These are phyloP conservation scores for Brasilioporus rufonigricans DNA, from an alignment of 768 basidiomycete genomes.

Conservation along the genomic window DNA sequence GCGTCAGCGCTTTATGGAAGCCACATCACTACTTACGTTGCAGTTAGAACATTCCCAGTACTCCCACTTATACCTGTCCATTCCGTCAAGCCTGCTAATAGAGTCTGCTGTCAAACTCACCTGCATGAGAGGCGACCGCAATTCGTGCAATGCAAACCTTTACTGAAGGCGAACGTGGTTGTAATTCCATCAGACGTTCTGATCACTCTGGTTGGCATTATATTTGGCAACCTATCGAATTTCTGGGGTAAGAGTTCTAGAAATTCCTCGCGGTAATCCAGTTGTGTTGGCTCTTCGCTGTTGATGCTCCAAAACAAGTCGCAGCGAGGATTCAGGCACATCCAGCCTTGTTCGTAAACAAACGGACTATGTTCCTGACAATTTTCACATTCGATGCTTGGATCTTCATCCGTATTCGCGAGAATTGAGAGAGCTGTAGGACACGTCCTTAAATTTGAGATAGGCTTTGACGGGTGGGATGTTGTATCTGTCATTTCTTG, in stretches of 20 bases:
- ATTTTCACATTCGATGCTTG: constrained; percentile 33
- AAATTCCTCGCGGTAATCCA: constrained; percentile 51
- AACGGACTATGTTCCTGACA: constrained; percentile 48
- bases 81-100: background rate
- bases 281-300: constrained; percentile 30
- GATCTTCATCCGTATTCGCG: background rate
- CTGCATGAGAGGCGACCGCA: constrained; percentile 78
- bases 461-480: background rate
- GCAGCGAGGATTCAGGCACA: constrained; percentile 63
- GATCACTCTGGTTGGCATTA: constrained; percentile 38
- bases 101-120: constrained; percentile 36
- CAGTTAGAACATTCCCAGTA: constrained; percentile 68
- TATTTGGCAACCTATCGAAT: constrained; percentile 34
- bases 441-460: background rate
- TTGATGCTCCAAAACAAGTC: constrained; percentile 49
- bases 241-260: constrained; percentile 35
- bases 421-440: background rate
- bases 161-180: constrained; percentile 55
- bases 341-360: constrained; percentile 57
- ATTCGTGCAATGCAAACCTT: constrained; percentile 64
- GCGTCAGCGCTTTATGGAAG: background rate
- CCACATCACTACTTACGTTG: constrained; percentile 36
- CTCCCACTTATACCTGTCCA: constrained; percentile 66
- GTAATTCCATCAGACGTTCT: constrained; percentile 35
- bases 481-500: background rate